Conservation (phyloP, 495 filamentous ascomycete species). For the Friedmanniomyces simplex region DNA sequence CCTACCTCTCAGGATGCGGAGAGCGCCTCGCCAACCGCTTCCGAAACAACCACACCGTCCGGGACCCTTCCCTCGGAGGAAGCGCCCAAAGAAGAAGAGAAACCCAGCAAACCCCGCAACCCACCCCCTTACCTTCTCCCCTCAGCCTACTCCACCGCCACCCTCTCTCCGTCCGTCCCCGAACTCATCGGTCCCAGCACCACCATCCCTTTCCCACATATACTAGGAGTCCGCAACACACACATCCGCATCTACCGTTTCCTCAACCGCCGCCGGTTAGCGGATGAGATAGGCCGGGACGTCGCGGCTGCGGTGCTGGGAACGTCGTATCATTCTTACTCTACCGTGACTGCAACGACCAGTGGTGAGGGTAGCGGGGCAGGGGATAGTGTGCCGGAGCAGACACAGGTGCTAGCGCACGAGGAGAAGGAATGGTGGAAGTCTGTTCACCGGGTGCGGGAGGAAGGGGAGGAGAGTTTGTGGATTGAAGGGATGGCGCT, state of each 20-base stretch:
- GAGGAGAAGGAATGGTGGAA: slow-evolving; percentile 91
- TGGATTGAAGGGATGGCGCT: slow-evolving; percentile 71
- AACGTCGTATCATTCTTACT: slow-evolving; percentile 40
- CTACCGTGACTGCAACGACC: slow-evolving; percentile 12
- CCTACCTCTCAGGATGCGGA: slow-evolving; percentile 2
- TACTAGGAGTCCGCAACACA: slow-evolving; percentile 89
- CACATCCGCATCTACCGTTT: slow-evolving; percentile 79
- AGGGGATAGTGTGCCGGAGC: slow-evolving; percentile 44
- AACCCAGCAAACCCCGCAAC: slow-evolving; percentile 42
- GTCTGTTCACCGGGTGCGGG: slow-evolving; percentile 44
- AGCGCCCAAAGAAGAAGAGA: slow-evolving; percentile 38
- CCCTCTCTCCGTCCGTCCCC: slow-evolving; percentile 52
- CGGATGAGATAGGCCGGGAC: slow-evolving; percentile 80
- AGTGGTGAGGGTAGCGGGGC: slow-evolving; percentile 17
- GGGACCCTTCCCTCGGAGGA: slow-evolving; percentile 22
- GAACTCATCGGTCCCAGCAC: slow-evolving; percentile 50
- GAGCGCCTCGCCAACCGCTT: neutral
- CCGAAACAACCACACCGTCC: neutral
- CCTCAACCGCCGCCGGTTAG: slow-evolving; percentile 72
- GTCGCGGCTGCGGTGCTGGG: slow-evolving; percentile 76
- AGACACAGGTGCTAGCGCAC: slow-evolving; percentile 54
- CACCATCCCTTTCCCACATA: slow-evolving; percentile 72
- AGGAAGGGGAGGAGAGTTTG: slow-evolving; percentile 50
- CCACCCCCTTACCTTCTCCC: slow-evolving; percentile 55
- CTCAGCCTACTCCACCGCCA: slow-evolving; percentile 53